phyloP scores from a whole-genome alignment of 345 rosid species.

The Combretum micranthum region DNA sequence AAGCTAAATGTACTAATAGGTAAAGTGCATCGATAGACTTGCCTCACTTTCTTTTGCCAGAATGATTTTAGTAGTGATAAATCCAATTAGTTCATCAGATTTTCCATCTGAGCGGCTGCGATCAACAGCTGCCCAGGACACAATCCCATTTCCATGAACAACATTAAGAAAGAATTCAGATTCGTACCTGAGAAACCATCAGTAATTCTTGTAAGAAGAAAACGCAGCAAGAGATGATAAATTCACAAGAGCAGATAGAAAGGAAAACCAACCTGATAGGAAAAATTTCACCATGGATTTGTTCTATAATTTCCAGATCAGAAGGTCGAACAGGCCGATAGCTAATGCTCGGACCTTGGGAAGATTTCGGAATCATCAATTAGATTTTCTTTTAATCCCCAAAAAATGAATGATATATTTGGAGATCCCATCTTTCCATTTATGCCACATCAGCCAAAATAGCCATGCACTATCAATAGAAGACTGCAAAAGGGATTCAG shows the following conservation, averaged over 20 bases:
- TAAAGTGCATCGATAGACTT: constrained; percentile 17
- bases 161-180: constrained; percentile 85
- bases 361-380: constrained; percentile 39
- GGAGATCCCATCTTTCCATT: constrained; percentile 37
- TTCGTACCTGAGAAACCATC: constrained; percentile 65
- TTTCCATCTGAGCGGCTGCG: constrained; percentile 59
- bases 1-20: not conserved
- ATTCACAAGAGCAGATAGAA: not conserved
- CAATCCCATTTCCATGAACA: constrained; percentile 66
- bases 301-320: constrained; percentile 69
- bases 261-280: constrained; percentile 61
- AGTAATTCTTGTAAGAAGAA: constrained; percentile 13
- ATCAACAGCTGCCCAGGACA: constrained; percentile 96
- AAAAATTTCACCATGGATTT: constrained; percentile 65
- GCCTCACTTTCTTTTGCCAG: constrained; percentile 86
- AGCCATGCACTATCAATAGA: constrained; percentile 22
- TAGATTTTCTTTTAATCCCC: constrained; percentile 37
- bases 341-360: constrained; percentile 52
- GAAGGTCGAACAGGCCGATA: constrained; percentile 65
- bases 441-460: constrained; percentile 28
- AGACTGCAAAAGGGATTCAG: constrained; percentile 1
- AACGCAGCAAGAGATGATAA: constrained; percentile 1
- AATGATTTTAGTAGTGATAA: constrained; percentile 74
- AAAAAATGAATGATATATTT: constrained; percentile 21
- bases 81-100: constrained; percentile 81